Base-by-base conservation (phyloP, 179 eudicot genomes). In the Drosera spatulata region DNA sequence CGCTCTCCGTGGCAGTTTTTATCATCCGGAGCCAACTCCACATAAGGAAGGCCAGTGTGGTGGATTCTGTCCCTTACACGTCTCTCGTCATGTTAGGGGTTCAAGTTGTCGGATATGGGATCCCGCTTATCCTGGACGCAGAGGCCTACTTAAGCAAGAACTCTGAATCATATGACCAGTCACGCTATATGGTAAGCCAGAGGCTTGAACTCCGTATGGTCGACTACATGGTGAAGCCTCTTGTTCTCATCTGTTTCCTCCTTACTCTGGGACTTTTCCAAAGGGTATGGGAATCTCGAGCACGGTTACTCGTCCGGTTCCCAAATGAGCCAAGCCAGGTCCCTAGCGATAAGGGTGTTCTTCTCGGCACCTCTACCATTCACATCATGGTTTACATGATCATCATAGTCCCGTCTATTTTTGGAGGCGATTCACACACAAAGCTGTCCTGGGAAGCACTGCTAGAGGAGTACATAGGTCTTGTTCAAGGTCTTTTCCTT, bases 21-120 rank as follows among this genome's bases (percentile, higher is more conserved):
- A 85, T 74, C 78, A 77, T 85, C 63, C 55, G 79, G 64, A 80
- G 91, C 69, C 91, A 91, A 56, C 58, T 91, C 5, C 82, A 91
- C 67, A 63, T 77, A 39, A 69, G 78, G 50, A 70, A 53, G 33
- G 1, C 33, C 33, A 22, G 33, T 48, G 72, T 71, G 39, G 8
- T 60, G 53, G 91, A 82, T 44, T 79, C 78, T 37, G 78, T 82
- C 64, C 91, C 91, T 52, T 88, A 70, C 62, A 73, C 78, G 15
- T 91, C 96, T 51, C 81, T 88, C 48, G 94, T 83, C 56, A 91
- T 88, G 96, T 75, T 91, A 37, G 96, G 88, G n/a, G 79, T 85
- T 74, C 95, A 88, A 75, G 83, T 86, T 53, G 47, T 88, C 12
- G 98, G 98, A 50, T 91, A 77, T 61, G 70, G 84, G 61, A 66